These are phyloP conservation scores for Striga hermonthica DNA, from an alignment of 305 asterid genomes.

Conservation along the genomic window DNA sequence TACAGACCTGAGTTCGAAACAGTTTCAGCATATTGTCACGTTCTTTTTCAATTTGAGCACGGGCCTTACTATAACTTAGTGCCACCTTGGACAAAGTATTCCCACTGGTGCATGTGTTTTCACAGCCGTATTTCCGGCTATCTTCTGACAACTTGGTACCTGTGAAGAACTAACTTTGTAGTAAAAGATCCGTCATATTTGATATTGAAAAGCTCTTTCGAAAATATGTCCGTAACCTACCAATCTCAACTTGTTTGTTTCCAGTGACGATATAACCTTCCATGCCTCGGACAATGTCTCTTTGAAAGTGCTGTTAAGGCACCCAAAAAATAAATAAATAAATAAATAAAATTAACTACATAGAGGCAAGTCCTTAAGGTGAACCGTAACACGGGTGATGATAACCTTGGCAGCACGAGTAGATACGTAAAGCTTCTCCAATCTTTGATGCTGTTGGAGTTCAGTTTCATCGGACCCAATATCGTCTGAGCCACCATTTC, in stretches of 20 bases:
- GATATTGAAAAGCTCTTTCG: not conserved
- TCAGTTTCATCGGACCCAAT: slow-evolving; percentile 45
- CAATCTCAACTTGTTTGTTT: slow-evolving; percentile 66
- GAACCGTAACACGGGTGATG: not conserved
- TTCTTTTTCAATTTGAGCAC: slow-evolving; percentile 51
- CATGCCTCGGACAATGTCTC: slow-evolving; percentile 68
- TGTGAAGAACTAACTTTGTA: slow-evolving; percentile 28
- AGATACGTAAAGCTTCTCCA: slow-evolving; percentile 62
- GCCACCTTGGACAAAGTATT: slow-evolving; percentile 47
- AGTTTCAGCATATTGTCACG: slow-evolving; percentile 45
- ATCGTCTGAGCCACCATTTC: slow-evolving; percentile 47
- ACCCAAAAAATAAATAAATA: not conserved
- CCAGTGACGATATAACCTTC: slow-evolving; percentile 66
- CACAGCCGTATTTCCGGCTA: slow-evolving; percentile 52
- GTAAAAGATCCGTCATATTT: slow-evolving; percentile 2
- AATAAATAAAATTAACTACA: not conserved
- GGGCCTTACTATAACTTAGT: slow-evolving; percentile 42
- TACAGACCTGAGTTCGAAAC: slow-evolving; percentile 57
- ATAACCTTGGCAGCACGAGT: slow-evolving; percentile 77
- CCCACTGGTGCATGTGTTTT: slow-evolving; percentile 54
- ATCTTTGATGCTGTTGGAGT: slow-evolving; percentile 47
- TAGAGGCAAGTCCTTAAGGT: not conserved
- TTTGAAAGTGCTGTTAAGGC: slow-evolving; percentile 57
- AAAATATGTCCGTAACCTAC: slow-evolving; percentile 35
- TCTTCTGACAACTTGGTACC: slow-evolving; percentile 58